Percentiles rank a stretch among this genome's conserved stretches.
phyloP scores from a whole-genome alignment of 257 asterid species.

The Cruciata laevipes region DNA sequence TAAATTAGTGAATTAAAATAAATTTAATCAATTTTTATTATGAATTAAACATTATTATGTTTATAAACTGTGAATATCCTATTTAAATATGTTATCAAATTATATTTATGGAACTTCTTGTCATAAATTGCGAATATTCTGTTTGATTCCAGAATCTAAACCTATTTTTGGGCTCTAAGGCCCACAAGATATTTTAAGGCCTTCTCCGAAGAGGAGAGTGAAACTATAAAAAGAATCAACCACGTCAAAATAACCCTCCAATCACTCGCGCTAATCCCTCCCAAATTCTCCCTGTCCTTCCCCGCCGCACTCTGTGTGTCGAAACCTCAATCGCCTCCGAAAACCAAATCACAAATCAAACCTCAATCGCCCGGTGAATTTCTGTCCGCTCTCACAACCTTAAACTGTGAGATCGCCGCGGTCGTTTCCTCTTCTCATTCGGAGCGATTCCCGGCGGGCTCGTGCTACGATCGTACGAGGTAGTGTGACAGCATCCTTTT shows the following conservation, averaged over 20 bases:
- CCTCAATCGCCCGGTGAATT: not conserved
- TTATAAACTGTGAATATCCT: no score
- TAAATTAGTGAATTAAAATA: no score
- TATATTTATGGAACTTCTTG: no score
- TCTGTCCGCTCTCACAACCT: no score
- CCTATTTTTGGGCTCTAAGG: no score
- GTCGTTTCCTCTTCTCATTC: not conserved
- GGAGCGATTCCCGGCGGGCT: not conserved
- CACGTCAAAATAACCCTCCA: no score
- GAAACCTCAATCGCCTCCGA: not conserved
- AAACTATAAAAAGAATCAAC: not conserved
- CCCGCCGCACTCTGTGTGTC: not conserved
- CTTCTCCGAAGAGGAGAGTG: not conserved
- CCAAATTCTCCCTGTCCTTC: not conserved
- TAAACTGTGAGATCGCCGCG: not conserved
- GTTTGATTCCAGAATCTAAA: no score
- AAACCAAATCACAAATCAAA: not conserved
- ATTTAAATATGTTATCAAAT: no score
- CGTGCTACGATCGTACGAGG: not conserved
- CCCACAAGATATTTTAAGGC: no score
- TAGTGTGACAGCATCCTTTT: not conserved
- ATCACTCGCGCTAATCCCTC: not conserved
- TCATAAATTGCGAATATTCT: no score
- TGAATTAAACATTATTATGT: no score
- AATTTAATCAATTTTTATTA: no score